These are phyloP conservation scores for Rhizopus stolonifer DNA, from an alignment of 371 early-diverging fungal species.

Conservation along the genomic window DNA sequence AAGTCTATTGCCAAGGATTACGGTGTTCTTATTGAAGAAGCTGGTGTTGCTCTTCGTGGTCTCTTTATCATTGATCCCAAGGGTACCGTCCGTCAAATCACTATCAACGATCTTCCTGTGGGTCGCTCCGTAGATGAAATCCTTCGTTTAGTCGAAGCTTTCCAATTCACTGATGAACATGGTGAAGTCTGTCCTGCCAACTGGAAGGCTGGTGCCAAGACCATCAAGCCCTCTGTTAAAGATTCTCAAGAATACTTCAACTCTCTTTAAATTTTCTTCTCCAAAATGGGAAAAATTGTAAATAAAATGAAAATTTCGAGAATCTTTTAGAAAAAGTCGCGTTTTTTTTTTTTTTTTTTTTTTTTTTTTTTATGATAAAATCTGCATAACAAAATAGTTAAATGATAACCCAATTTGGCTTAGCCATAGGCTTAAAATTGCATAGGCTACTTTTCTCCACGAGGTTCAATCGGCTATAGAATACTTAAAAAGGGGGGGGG, in stretches of 20 bases:
- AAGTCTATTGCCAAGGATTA: conserved; percentile 70
- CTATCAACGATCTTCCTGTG: conserved; percentile 69
- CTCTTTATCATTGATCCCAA: conserved; percentile 81
- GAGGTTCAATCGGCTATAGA: too few species aligned
- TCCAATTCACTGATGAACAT: conserved; percentile 73
- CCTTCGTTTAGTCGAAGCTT: conserved; percentile 77
- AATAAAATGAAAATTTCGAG: too few species aligned
- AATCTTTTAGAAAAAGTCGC: too few species aligned
- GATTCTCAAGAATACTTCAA: conserved; percentile 80
- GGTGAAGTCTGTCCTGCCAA: conserved; percentile 82
- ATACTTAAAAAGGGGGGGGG: too few species aligned
- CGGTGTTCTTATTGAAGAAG: conserved; percentile 69
- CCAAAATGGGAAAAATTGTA: neutral
- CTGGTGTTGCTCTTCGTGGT: conserved; percentile 56
- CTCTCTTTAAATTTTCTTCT: conserved; percentile 18
- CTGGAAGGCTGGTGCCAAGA: conserved; percentile 79
- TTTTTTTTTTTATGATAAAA: too few species aligned
- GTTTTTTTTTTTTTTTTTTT: too few species aligned
- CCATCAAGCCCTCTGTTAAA: conserved; percentile 68
- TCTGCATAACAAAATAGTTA: too few species aligned
- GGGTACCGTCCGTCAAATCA: conserved; percentile 54
- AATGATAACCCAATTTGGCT: too few species aligned
- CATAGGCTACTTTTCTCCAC: too few species aligned
- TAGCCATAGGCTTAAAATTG: too few species aligned
- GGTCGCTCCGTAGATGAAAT: conserved; percentile 77